phyloP scores from a whole-genome alignment of 1,284 basidiomycete species.

The Ganoderma multipileum region DNA sequence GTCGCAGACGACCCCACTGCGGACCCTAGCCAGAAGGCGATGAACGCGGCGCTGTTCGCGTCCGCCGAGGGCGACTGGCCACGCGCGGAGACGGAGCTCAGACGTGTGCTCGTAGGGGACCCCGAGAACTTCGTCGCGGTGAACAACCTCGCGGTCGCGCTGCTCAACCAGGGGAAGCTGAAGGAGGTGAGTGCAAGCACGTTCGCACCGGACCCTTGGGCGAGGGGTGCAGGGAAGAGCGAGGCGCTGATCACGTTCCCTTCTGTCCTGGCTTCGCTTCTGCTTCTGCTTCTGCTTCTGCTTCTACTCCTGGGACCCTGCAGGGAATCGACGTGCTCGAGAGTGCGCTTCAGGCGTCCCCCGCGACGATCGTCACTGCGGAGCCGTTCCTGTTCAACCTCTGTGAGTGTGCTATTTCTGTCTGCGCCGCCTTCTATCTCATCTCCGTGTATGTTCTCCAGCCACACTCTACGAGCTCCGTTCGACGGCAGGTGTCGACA shows the following conservation, averaged over 20 bases:
- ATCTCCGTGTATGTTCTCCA: slow-evolving; percentile 36
- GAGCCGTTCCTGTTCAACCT: slow-evolving; percentile 85
- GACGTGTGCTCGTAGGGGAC: slow-evolving; percentile 53
- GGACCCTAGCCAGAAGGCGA: slow-evolving; percentile 52
- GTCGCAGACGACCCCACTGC: slow-evolving; percentile 56
- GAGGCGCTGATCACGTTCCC: background rate
- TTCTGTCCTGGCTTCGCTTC: background rate
- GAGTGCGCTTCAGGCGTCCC: slow-evolving; percentile 62
- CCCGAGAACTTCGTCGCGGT: slow-evolving; percentile 70
- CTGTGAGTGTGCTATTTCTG: slow-evolving; percentile 53
- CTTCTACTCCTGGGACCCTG: background rate
- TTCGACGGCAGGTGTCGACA: slow-evolving; percentile 70
- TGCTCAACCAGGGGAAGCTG: slow-evolving; percentile 72
- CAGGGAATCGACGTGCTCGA: slow-evolving; percentile 76
- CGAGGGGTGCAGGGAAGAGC: background rate
- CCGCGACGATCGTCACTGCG: slow-evolving; percentile 70
- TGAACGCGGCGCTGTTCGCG: slow-evolving; percentile 69
- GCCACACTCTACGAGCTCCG: slow-evolving; percentile 84
- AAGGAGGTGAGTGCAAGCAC: slow-evolving; percentile 59
- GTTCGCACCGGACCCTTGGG: background rate
- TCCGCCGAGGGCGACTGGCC: slow-evolving; percentile 75
- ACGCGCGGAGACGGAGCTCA: slow-evolving; percentile 53
- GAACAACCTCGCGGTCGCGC: slow-evolving; percentile 77
- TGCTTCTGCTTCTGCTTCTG: background rate
- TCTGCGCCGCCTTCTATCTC: background rate